Base-by-base conservation (phyloP, 139 green algal species). In the Protoeuglena noctilucae region DNA sequence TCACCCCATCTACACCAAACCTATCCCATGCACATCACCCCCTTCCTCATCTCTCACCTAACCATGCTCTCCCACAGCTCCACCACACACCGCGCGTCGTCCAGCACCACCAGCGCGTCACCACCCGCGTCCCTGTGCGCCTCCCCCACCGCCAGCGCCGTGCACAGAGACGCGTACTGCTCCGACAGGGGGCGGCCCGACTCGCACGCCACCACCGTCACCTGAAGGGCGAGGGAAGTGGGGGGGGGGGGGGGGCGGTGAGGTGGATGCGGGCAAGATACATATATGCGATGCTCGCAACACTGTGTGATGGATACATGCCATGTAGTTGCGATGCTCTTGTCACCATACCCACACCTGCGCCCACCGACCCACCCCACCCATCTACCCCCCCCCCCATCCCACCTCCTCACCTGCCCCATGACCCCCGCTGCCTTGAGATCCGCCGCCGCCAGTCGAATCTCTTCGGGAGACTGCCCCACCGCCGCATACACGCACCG, bases 101-200 rank as follows among this genome's bases (percentile, higher is more conserved):
- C 82, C 26, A 87, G 54, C 30, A 93, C 65, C 56, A 94, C 81
- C 29, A 94, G 66, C 4, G 69, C 53, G 53, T 89, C 73, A 3
- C 76, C 72, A 19, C 83, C 81, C 17, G 65, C 59, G 50, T 92
- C 81, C 2, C 85, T 67, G 28, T 76, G 47, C 1, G 56, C 57
- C 69, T 94, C 84, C 23, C 57, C 81, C 2, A 87, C 63, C n/a
- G 70, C 55, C 49, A 56, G 64, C 4, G 82, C 78, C 23, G 60
- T 51, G 61, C 75, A 80, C 21, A 85, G 51, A 9, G 82, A 69
- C 0, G 76, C 80, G 30, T 77, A 84, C 53, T 81, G 79, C 61
- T 88, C 65, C 7, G 70, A 76, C 29, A 87, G 66, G 0, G 66
- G 56, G 3, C 64, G 53, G 22, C 59, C 67, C 19, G 61, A 53